Evolutionary conservation across 208 protist genomes (phyloP).

Genomic region (Perkinsela sp.): DNA sequence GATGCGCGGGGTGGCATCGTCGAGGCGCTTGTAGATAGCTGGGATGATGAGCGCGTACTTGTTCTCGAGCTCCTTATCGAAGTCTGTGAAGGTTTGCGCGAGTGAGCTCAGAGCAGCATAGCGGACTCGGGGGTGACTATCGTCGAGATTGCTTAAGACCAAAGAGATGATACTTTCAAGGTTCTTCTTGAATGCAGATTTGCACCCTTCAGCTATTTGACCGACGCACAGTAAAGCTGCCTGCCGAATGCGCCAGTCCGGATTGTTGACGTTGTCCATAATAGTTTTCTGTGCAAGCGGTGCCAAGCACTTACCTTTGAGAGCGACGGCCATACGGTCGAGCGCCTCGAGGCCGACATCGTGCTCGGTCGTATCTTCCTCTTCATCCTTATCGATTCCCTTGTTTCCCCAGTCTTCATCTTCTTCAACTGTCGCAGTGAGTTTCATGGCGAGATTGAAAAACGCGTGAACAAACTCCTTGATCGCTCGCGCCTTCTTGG

Average conservation of each 20-base stretch:
- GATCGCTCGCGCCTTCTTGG: constrained; percentile 39
- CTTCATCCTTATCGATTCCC: constrained; percentile 14
- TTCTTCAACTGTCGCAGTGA: constrained; percentile 26
- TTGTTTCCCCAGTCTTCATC: constrained; percentile 26
- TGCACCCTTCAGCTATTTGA: constrained; percentile 32
- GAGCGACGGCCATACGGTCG: constrained; percentile 28
- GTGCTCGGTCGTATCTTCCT: constrained; percentile 26
- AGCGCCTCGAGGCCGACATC: constrained; percentile 25
- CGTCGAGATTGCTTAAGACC: constrained; percentile 15
- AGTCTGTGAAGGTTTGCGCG: constrained; percentile 30
- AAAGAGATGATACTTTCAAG: constrained; percentile 15
- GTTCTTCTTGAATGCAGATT: constrained; percentile 18
- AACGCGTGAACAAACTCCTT: constrained; percentile 34
- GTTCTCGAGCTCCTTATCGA: constrained; percentile 20
- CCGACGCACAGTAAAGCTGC: constrained; percentile 33
- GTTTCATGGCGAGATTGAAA: constrained; percentile 48
- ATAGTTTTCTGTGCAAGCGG: constrained; percentile 25
- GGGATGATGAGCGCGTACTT: constrained; percentile 18
- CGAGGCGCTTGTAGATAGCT: constrained; percentile 14
- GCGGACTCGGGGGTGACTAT: constrained; percentile 44
- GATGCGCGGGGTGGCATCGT: constrained; percentile 27
- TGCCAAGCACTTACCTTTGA: constrained; percentile 41
- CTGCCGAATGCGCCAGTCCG: constrained; percentile 32
- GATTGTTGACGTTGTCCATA: constrained; percentile 20
- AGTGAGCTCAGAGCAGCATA: constrained; percentile 26